Evolutionary conservation across 805 yeast species (phyloP).

Genomic region (Dipodascus geniculatus): DNA sequence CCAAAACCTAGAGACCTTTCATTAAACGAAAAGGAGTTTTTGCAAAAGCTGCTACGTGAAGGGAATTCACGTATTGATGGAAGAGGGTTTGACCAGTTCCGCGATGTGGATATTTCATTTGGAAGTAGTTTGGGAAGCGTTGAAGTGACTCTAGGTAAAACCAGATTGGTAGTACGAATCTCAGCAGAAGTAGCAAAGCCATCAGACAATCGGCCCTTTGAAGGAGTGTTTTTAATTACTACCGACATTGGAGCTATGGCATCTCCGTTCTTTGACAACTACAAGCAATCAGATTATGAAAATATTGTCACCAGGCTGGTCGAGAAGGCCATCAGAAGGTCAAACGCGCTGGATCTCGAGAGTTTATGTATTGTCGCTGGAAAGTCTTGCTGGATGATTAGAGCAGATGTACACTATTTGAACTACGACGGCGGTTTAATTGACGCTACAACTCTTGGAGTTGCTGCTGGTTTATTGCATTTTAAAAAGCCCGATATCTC

Average conservation of each 20-base stretch:
- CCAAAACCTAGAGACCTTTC: slow-evolving; percentile 52
- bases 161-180: slow-evolving; percentile 59
- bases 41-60: slow-evolving; percentile 45
- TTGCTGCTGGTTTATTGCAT: slow-evolving; percentile 74
- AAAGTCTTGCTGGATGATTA: slow-evolving; percentile 76
- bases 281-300: slow-evolving; percentile 66
- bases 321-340: slow-evolving; percentile 84
- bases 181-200: slow-evolving; percentile 72
- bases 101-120: slow-evolving; percentile 52
- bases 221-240: slow-evolving; percentile 73
- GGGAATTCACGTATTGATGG: slow-evolving; percentile 58
- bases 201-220: slow-evolving; percentile 84
- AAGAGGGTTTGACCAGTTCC: slow-evolving; percentile 47
- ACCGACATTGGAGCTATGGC: slow-evolving; percentile 90
- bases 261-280: slow-evolving; percentile 68
- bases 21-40: slow-evolving; percentile 48
- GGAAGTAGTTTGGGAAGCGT: slow-evolving; percentile 65
- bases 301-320: slow-evolving; percentile 67
- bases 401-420: slow-evolving; percentile 82
- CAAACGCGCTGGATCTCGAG: slow-evolving; percentile 86
- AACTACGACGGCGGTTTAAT: slow-evolving; percentile 89
- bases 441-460: slow-evolving; percentile 85
- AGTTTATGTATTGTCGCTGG: slow-evolving; percentile 86
- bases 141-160: slow-evolving; percentile 65
- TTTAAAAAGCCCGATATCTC: slow-evolving; percentile 77